Base-by-base conservation (phyloP, 1,139 yeast species). In the Pichia sp. region DNA sequence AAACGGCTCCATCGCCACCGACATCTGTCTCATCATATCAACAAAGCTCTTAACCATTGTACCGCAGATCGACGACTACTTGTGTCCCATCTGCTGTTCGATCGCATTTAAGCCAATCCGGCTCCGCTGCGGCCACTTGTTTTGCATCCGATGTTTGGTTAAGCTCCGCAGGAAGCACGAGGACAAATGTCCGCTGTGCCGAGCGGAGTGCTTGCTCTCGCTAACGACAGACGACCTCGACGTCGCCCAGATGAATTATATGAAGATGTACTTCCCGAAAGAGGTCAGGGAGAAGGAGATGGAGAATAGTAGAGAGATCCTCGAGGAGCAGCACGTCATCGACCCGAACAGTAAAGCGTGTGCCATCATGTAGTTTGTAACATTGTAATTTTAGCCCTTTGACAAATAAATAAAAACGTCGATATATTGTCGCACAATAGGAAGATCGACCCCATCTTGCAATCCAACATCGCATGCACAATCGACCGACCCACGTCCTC, bases 51-150 rank as follows among this genome's bases (percentile, higher is more conserved):
- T 85, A 39, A 75, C 78, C 19, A 65, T 85, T 3, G 72, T 85
- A 1, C 93, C 93, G 1, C 91, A 85, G 64, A 68, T 85, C 18
- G 91, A 85, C 49, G 93, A 85, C 63, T 85, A 83, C 61, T 72
- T 80, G 2, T 85, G 93, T 63, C 90, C 91, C 0, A 79, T 85
- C 8, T 85, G 93, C 63, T 77, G 80, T 66, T 74, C 79, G 4
- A 75, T 85, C 41, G 89, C 90, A 0, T 85, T 76, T 66, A 84
- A 84, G 61, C 93, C 93, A 1, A 82, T 85, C 46, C 67, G 81
- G 47, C 70, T 85, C 22, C 68, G 68, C 12, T 85, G 93, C 65
- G 76, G 77, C 1, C 93, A 85, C 63, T 69, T 83, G 26, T 85
- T 85, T 64, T 85, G 93, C 65, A 83, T 85, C 2, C 67, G 90